phyloP scores from a whole-genome alignment of 2,329 filamentous ascomycete genomes.

The Emydomyces testavorans region DNA sequence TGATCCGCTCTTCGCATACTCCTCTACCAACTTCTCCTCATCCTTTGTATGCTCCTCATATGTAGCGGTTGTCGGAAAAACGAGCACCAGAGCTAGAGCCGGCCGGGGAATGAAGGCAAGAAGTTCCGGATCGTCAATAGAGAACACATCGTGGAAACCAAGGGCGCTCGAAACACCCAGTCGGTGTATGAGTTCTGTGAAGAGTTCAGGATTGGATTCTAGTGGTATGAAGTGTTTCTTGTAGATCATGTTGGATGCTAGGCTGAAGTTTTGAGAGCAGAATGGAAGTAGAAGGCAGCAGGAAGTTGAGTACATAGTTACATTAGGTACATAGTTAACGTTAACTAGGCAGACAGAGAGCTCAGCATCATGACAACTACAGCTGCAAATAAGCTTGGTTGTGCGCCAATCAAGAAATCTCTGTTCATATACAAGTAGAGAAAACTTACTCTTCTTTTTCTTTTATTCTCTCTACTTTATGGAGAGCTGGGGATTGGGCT shows the following conservation, averaged over 20 bases:
- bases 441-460: no score
- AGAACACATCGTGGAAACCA: constrained; percentile 15
- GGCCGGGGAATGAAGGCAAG: constrained; percentile 11
- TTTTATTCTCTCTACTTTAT: no score
- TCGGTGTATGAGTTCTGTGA: constrained; percentile 16
- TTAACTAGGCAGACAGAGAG: no score
- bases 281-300: no score
- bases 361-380: no score
- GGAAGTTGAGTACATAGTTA: no score
- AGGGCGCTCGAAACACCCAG: constrained; percentile 11
- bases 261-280: no score
- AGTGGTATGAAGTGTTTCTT: constrained; percentile 13
- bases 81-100: constrained; percentile 13
- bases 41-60: constrained; percentile 12
- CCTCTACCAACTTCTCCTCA: constrained; percentile 8
- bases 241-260: constrained; percentile 3
- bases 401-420: no score
- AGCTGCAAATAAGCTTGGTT: no score
- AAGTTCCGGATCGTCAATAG: constrained; percentile 12
- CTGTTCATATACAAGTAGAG: no score
- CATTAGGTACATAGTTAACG: no score
- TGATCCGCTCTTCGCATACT: neutral
- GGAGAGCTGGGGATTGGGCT: no score
- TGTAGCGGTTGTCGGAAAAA: constrained; percentile 13
- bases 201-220: constrained; percentile 17